A percentile compares a stretch with the other conserved stretches of the same genome.
Conservation (phyloP, 371 early-diverging fungal genomes). For the Mortierella sp. region DNA sequence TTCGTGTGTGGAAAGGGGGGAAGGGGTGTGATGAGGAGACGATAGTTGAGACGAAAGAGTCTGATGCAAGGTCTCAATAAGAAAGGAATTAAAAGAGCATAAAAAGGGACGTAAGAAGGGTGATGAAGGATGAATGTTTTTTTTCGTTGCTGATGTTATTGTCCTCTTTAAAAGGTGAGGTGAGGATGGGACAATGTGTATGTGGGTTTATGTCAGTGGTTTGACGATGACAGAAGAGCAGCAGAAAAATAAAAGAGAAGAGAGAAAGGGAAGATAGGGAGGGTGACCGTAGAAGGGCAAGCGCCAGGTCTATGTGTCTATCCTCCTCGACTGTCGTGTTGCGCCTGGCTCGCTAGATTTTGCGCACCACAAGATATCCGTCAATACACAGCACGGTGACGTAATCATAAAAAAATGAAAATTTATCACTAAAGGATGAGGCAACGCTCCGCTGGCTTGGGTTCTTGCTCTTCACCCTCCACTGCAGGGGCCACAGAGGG, state of each 20-base stretch:
- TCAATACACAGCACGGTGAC: background rate
- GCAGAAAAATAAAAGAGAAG: background rate
- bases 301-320: constrained; percentile 1
- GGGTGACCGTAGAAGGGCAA: background rate
- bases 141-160: background rate
- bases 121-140: background rate
- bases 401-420: background rate
- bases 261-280: background rate
- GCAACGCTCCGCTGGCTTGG: constrained; percentile 7
- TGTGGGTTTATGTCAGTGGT: background rate
- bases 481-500: background rate
- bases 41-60: no score
- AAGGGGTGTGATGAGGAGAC: background rate
- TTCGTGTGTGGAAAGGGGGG: background rate
- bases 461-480: background rate
- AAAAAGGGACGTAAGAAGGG: background rate
- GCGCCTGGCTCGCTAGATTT: background rate
- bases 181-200: background rate
- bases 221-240: background rate
- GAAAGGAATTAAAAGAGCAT: no score
- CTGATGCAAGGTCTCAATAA: no score
- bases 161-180: background rate
- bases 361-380: background rate
- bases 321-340: background rate
- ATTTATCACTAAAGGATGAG: constrained; percentile 1